These are phyloP conservation scores for Rosa rugosa DNA, from an alignment of 306 rosid genomes.

Conservation along the genomic window DNA sequence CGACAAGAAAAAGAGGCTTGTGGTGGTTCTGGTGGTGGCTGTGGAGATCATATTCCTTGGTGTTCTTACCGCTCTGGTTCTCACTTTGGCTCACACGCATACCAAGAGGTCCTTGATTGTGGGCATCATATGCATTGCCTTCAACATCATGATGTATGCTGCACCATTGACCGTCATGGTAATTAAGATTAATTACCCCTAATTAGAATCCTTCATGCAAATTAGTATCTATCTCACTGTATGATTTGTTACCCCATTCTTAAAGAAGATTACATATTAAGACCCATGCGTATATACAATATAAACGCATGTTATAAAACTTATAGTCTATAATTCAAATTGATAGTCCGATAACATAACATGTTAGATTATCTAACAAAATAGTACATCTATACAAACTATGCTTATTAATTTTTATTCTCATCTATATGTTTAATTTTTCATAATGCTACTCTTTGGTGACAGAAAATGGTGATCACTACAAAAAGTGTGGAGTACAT, in stretches of 20 bases:
- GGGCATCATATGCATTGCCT: constrained; percentile 57
- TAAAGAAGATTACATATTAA: too few relatives aligned
- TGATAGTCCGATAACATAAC: neutral
- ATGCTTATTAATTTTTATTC: neutral
- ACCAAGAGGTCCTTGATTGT: constrained; percentile 53
- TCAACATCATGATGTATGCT: constrained; percentile 91
- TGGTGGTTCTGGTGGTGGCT: constrained; percentile 34
- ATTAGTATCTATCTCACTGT: neutral
- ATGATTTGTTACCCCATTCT: neutral
- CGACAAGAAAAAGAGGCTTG: constrained; percentile 54
- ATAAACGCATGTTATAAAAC: too few relatives aligned
- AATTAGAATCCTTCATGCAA: neutral
- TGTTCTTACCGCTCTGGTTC: constrained; percentile 34
- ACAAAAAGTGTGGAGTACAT: constrained; percentile 90
- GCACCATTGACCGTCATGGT: constrained; percentile 82
- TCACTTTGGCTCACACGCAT: constrained; percentile 39
- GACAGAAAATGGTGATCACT: constrained; percentile 78
- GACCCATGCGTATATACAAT: too few relatives aligned
- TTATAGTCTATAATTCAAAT: too few relatives aligned
- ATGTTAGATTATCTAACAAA: neutral
- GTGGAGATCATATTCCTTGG: constrained; percentile 49
- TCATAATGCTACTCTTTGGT: neutral
- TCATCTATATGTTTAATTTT: neutral
- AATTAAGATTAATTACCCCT: neutral
- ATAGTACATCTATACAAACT: neutral